These are phyloP conservation scores for Epichloe amarillans DNA, from an alignment of 2,329 filamentous ascomycete genomes.

Conservation along the genomic window DNA sequence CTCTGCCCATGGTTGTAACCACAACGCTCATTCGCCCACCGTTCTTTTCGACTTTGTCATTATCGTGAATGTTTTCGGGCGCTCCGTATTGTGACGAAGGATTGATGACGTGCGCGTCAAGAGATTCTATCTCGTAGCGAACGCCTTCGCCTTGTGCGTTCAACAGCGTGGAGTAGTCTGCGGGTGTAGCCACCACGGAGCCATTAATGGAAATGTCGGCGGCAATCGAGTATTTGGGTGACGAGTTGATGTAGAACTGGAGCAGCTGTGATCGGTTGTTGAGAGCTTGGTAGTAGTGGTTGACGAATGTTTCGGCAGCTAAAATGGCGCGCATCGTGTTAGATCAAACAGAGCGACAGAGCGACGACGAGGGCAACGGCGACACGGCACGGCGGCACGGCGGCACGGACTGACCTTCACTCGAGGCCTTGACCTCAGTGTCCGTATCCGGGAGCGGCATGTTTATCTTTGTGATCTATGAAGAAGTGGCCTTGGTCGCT, in stretches of 20 bases:
- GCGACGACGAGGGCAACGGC: background rate
- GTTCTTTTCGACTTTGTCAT: constrained; percentile 31
- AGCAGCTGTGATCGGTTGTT: constrained; percentile 48
- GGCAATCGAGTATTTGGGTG: constrained; percentile 36
- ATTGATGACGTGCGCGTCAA: constrained; percentile 70
- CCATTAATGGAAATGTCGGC: constrained; percentile 74
- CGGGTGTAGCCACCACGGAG: constrained; percentile 45
- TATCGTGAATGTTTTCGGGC: constrained; percentile 29
- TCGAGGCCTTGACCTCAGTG: constrained; percentile 30
- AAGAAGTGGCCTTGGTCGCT: background rate
- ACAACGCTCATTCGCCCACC: constrained; percentile 54
- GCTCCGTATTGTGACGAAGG: constrained; percentile 46
- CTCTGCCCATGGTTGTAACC: constrained; percentile 59
- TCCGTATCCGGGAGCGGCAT: constrained; percentile 28
- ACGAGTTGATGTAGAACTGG: constrained; percentile 56
- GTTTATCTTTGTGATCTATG: background rate
- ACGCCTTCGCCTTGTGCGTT: constrained; percentile 44
- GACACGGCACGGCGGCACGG: background rate
- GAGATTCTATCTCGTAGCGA: constrained; percentile 60
- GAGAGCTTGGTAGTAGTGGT: constrained; percentile 63
- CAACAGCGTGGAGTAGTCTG: constrained; percentile 55
- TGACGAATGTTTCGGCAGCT: constrained; percentile 62
- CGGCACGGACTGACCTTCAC: constrained; percentile 26
- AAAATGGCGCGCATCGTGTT: background rate
- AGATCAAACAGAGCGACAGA: background rate